These are phyloP conservation scores for Acanthamoeba sp. DNA, from an alignment of 208 protist genomes.

Conservation along the genomic window DNA sequence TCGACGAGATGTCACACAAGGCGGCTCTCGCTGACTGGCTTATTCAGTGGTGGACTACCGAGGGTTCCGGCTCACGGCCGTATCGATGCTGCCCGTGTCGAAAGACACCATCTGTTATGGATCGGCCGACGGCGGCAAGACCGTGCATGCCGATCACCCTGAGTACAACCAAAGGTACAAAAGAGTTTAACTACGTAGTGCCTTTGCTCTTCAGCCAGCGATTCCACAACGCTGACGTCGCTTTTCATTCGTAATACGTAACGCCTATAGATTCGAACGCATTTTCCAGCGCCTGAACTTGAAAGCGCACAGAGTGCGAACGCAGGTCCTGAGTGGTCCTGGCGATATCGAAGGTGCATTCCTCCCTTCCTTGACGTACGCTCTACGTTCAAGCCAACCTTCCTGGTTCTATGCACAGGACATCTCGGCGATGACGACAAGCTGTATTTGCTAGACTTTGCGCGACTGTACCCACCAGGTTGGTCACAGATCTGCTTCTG, in stretches of 20 bases:
- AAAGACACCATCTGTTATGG: conserved; percentile 71
- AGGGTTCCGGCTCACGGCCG: conserved; percentile 64
- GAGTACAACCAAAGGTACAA: conserved; percentile 6
- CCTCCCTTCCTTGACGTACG: no score
- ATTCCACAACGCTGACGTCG: neutral
- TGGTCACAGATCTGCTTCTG: neutral
- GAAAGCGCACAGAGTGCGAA: conserved; percentile 17
- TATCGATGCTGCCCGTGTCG: conserved; percentile 67
- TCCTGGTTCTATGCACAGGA: neutral
- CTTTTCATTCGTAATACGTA: no score
- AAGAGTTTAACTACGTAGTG: neutral
- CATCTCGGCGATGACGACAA: conserved; percentile 46
- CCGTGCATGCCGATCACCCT: conserved; percentile 33
- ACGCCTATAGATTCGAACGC: neutral
- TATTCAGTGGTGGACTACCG: conserved; percentile 63
- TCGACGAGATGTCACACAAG: neutral
- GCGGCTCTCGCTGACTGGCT: neutral
- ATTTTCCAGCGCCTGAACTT: conserved; percentile 65
- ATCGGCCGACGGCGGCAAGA: conserved; percentile 14
- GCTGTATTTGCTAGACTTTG: conserved; percentile 70
- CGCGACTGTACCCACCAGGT: conserved; percentile 13
- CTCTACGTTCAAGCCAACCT: neutral
- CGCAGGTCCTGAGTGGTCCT: neutral
- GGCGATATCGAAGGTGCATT: conserved; percentile 53
- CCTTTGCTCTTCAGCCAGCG: neutral